Percentiles rank a stretch among this genome's conserved stretches.
Evolutionary conservation across 1,139 yeast species (phyloP).

Genomic region (Candida freyschussii): DNA sequence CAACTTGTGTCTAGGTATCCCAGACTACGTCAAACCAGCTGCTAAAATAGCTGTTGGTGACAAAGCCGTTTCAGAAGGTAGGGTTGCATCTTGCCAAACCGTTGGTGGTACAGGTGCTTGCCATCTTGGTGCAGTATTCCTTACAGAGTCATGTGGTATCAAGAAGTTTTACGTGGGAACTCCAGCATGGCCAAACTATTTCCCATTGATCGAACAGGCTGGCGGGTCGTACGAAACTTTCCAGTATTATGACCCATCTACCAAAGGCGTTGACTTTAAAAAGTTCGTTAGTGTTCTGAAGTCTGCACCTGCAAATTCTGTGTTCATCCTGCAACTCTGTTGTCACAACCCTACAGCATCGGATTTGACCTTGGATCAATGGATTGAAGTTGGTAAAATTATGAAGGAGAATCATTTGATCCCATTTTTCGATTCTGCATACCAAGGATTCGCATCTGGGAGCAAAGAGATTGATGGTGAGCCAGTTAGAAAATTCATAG

Average conservation of each 20-base stretch:
- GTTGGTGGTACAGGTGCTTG: conserved; percentile 74
- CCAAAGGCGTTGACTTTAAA: conserved; percentile 47
- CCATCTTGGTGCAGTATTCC: conserved; percentile 60
- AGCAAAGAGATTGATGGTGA: conserved; percentile 44
- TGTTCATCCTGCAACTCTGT: conserved; percentile 79
- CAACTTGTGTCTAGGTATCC: conserved; percentile 41
- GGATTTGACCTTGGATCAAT: conserved; percentile 73
- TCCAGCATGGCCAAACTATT: conserved; percentile 78
- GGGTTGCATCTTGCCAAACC: conserved; percentile 60
- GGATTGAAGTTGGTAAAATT: conserved; percentile 63
- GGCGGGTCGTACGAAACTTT: conserved; percentile 30
- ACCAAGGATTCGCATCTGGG: conserved; percentile 92
- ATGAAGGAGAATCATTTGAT: conserved; percentile 51
- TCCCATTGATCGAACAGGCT: conserved; percentile 47
- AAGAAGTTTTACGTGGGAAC: conserved; percentile 51
- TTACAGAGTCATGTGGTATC: conserved; percentile 46
- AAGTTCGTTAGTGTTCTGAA: conserved; percentile 38
- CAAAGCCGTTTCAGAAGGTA: conserved; percentile 36
- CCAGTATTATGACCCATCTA: conserved; percentile 41
- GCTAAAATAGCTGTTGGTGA: conserved; percentile 43
- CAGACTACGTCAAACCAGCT: conserved; percentile 38
- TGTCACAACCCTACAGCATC: conserved; percentile 96
- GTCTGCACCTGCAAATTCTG: conserved; percentile 43
- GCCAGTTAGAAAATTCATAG: conserved; percentile 36
- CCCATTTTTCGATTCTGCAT: conserved; percentile 83